Base-by-base conservation (phyloP, 2,329 filamentous ascomycete genomes). In the Xylariales sp. region DNA sequence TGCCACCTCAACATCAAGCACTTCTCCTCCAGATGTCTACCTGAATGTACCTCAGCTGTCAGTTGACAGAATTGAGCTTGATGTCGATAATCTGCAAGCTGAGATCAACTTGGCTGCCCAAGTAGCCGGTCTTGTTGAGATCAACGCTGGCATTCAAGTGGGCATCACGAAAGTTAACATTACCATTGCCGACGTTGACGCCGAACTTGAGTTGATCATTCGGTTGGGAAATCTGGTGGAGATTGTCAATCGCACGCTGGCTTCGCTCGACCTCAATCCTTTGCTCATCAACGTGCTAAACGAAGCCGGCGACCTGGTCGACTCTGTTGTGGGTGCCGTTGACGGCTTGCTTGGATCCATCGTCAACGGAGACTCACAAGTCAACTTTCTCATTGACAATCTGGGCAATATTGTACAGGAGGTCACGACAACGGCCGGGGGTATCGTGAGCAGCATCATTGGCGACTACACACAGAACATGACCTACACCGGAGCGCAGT, bases 381-480 rank as follows among this genome's bases (percentile, higher is more conserved):
- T 78, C 31, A 72, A 69, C 45, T 78, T 78, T 60, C 44, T 78
- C 27, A 65, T 81, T 42, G 76, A 80, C 52, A 80, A 81, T 48
- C 62, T 81, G 3, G 77, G 77, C 24, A 80, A 81, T 47, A 80
- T 81, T 44, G 73, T 81, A 2, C 75, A 80, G 49, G 70, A 80
- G 48, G 73, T 78, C 0, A 63, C 63, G 1, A 70, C 69, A 16
- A 59, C 56, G 2, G 71, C 65, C 1, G 67, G 63, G 4, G 57
- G 58, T 20, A 50, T 65, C 2, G 57, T 76, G 1, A 69, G 65
- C 40, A 62, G 59, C 15, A 78, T 81, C 41, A 73, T 81, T 6
- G 78, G 77, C 35, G 73, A 77, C 49, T 81, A 68, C 53, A 51
- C 68, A 48, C 61, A 38, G 19, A 38, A 38, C 35, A 38, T 38